Base-by-base conservation (phyloP, 768 basidiomycete genomes). In the Hygrocybe coccinea region DNA sequence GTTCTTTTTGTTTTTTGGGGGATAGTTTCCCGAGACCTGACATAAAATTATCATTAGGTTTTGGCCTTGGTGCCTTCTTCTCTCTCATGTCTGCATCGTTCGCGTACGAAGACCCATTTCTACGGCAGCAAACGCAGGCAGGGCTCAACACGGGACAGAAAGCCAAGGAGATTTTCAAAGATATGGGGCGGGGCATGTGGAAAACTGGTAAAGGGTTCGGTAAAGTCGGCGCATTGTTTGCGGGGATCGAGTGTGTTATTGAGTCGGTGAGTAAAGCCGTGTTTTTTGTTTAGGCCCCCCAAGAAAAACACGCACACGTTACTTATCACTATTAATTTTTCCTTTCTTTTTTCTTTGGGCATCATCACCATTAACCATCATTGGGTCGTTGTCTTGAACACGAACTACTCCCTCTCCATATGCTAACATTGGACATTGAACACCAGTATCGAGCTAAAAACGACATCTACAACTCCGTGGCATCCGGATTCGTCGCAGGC, bases 21-120 rank as follows among this genome's bases (percentile, higher is more conserved):
- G n/a, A n/a, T n/a, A n/a, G n/a, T n/a, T n/a, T n/a, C n/a, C n/a
- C n/a, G n/a, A n/a, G n/a, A n/a, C n/a, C n/a, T n/a, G n/a, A n/a
- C n/a, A n/a, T n/a, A n/a, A n/a, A n/a, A n/a, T n/a, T 22, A n/a
- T 17, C 24, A 15, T 25, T 34, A 97, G 95, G 95, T 46, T 85
- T 98, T 62, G 95, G 81, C 10, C 80, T 97, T 41, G 95, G 95
- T 56, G 94, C 87, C 33, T 94, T 97, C 78, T 91, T 98, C 74
- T 92, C 93, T 1, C 79, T 97, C 56, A 97, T 98, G 95, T 91
- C 90, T 34, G 78, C 93, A 17, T 91, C 93, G 25, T 95, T 98
- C 68, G 87, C 88, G 34, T 95, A 97, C 67, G 95, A 97, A 69
- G 95, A 97, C 68, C 94, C 95, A 10, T 74, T 91, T 44, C 78